A percentile compares a stretch with the other conserved stretches of the same genome.
These are phyloP conservation scores for Monosiga brevicollis DNA, from an alignment of 78 protist species.

Conservation along the genomic window DNA sequence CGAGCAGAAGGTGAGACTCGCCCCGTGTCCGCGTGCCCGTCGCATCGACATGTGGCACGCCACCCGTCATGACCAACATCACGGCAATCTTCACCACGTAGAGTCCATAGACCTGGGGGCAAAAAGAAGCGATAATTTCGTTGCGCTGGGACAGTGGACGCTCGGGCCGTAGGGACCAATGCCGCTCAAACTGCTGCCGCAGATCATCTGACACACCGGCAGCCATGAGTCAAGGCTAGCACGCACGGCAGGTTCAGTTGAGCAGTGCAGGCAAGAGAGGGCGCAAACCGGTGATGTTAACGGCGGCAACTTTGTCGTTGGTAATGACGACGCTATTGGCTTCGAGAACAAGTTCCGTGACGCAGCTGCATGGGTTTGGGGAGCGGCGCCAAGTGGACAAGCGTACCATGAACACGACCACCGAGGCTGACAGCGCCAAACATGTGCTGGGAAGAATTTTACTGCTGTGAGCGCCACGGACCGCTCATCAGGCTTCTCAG, in stretches of 20 bases:
- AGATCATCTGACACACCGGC: neutral
- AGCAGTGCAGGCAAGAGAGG: too few relatives aligned
- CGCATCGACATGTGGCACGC: slow-evolving; percentile 33
- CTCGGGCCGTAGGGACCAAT: neutral
- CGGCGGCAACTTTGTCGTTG: too few relatives aligned
- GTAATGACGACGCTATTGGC: too few relatives aligned
- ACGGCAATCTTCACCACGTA: slow-evolving; percentile 77
- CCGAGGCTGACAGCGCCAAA: neutral
- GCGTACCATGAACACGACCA: neutral
- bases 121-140: slow-evolving; percentile 31
- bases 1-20: slow-evolving; percentile 83
- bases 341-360: too few relatives aligned
- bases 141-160: slow-evolving; percentile 12
- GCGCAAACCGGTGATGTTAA: too few relatives aligned
- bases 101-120: slow-evolving; percentile 68
- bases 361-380: too few relatives aligned
- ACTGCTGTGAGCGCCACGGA: neutral
- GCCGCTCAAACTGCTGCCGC: neutral
- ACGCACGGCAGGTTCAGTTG: too few relatives aligned
- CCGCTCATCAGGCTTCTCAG: slow-evolving; percentile 27
- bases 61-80: slow-evolving; percentile 78
- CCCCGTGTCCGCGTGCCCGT: slow-evolving; percentile 63
- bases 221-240: neutral
- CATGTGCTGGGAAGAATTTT: neutral
- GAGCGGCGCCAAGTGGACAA: neutral